phyloP scores from a whole-genome alignment of 73 alveolate genomes.

The Paramecium sexaurelia region DNA sequence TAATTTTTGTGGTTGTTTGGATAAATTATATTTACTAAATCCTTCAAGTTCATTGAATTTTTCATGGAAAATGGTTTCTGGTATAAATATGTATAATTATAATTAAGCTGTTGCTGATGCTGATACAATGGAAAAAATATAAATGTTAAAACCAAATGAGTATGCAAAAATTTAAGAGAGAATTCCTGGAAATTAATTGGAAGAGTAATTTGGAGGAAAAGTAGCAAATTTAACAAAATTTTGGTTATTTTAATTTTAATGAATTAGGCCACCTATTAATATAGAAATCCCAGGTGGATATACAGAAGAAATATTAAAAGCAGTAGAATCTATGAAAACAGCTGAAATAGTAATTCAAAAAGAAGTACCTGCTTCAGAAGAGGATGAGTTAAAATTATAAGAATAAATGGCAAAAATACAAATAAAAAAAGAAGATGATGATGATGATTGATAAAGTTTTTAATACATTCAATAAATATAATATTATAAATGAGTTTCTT shows the following conservation, averaged over 20 bases:
- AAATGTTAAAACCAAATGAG: constrained; percentile 62
- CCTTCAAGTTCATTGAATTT: constrained; percentile 60
- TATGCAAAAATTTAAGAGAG: constrained; percentile 41
- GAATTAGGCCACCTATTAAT: constrained; percentile 48
- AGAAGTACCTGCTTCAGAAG: constrained; percentile 37
- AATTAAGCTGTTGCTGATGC: constrained; percentile 58
- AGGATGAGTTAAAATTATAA: neutral
- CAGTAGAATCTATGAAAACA: constrained; percentile 20
- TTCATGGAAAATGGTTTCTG: constrained; percentile 68
- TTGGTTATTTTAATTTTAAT: neutral
- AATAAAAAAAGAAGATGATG: constrained; percentile 34
- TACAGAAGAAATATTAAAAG: constrained; percentile 20
- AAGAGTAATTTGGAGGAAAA: constrained; percentile 67
- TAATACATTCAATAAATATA: constrained; percentile 16
- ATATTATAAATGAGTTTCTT: constrained; percentile 74
- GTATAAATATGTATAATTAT: neutral
- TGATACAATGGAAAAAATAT: constrained; percentile 59
- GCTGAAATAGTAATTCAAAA: constrained; percentile 26
- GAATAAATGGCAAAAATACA: neutral
- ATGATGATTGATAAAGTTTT: constrained; percentile 29
- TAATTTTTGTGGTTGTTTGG: constrained; percentile 67
- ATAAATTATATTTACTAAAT: constrained; percentile 53
- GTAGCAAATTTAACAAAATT: constrained; percentile 61
- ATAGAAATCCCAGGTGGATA: constrained; percentile 60
- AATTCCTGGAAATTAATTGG: constrained; percentile 63